phyloP scores from a whole-genome alignment of 2,329 filamentous ascomycete genomes.

The Exophiala bonariae region DNA sequence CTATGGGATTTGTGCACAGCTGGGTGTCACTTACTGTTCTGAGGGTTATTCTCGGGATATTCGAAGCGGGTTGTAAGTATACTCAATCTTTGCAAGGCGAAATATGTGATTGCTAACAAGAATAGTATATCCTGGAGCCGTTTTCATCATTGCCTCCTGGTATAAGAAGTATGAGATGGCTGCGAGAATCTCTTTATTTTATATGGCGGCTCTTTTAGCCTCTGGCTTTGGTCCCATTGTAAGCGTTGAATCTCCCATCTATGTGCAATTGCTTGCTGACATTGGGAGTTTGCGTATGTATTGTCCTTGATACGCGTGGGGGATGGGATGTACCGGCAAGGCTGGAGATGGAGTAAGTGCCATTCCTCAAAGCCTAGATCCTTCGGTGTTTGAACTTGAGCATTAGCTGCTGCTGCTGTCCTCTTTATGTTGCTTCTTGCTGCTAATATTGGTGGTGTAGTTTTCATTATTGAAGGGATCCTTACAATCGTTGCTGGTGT shows the following conservation, averaged over 20 bases:
- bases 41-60: conserved; percentile 54
- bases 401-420: too few species aligned
- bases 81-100: background rate
- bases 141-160: conserved; percentile 9
- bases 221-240: conserved; percentile 47
- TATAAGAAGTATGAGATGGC: conserved; percentile 32
- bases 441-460: background rate
- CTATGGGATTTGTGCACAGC: conserved; percentile 29
- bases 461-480: conserved; percentile 22
- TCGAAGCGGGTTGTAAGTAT: conserved; percentile 56
- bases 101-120: background rate
- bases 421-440: too few species aligned
- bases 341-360: conserved; percentile 1
- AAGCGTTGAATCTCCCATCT: background rate
- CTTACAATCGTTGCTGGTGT: conserved; percentile 25
- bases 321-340: conserved; percentile 7
- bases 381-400: too few species aligned
- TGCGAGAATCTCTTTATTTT: conserved; percentile 45
- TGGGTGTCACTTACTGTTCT: conserved; percentile 27
- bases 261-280: background rate
- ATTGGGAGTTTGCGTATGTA: conserved; percentile 37
- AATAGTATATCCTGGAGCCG: conserved; percentile 61
- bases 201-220: conserved; percentile 47
- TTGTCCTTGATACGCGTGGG: conserved; percentile 34
- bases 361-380: too few species aligned